These are phyloP conservation scores for Friedmanniomyces endolithicus DNA, from an alignment of 495 filamentous ascomycete species.

Conservation along the genomic window DNA sequence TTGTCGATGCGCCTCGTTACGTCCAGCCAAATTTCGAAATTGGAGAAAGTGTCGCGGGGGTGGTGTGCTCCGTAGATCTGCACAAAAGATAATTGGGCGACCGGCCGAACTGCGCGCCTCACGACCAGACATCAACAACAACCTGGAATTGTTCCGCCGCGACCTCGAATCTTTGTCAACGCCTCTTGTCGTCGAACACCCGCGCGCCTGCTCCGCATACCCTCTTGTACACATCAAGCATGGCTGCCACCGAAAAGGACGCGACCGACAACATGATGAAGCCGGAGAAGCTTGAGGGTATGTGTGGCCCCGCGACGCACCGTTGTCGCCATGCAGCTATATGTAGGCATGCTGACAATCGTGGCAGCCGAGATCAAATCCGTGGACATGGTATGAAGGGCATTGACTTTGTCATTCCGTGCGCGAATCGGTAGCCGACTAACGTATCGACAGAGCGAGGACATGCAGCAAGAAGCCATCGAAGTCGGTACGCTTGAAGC, in stretches of 20 bases:
- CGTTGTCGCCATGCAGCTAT: not conserved
- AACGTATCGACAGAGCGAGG: conserved; percentile 58
- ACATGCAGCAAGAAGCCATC: conserved; percentile 90
- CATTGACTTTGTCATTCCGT: not conserved
- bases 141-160: too few species aligned
- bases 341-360: conserved; percentile 22
- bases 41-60: too few species aligned
- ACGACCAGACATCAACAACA: too few species aligned
- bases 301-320: conserved; percentile 13
- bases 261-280: conserved; percentile 46
- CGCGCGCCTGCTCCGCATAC: too few species aligned
- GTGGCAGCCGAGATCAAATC: conserved; percentile 81
- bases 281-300: conserved; percentile 62
- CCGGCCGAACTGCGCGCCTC: too few species aligned
- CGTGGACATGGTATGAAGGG: conserved; percentile 73
- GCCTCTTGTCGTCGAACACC: too few species aligned
- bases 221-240: conserved; percentile 3
- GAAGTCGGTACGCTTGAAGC: conserved; percentile 62
- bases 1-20: not conserved
- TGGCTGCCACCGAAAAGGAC: conserved; percentile 32
- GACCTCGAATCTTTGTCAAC: too few species aligned
- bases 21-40: not conserved
- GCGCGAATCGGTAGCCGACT: not conserved
- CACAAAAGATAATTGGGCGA: not conserved
- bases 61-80: conserved; percentile 1